Evolutionary conservation across 805 yeast genomes (phyloP).

Genomic region (Komagataella kurtzmanii): DNA sequence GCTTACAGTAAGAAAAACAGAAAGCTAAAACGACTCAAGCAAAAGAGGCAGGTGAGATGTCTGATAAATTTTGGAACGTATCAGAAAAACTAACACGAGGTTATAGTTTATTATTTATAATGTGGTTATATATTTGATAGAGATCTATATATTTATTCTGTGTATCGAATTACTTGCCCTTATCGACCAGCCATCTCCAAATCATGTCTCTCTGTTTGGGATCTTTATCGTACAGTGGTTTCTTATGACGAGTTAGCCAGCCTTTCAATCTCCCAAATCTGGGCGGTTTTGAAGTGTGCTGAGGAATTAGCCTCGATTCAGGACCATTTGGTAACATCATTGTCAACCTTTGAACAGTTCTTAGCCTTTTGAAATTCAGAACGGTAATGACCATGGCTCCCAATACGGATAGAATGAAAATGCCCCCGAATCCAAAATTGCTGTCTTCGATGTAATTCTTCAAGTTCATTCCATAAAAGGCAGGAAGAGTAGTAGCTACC

Average conservation of each 20-base stretch:
- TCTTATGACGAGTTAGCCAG: not conserved
- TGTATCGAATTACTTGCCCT: slow-evolving; percentile 17
- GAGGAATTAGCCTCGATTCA: not conserved
- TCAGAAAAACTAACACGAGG: not conserved
- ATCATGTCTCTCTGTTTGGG: slow-evolving; percentile 28
- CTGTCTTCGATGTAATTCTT: slow-evolving; percentile 69
- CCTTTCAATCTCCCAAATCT: not conserved
- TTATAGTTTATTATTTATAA: not conserved
- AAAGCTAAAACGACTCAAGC: not conserved
- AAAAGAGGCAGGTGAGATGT: not conserved
- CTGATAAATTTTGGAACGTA: not conserved
- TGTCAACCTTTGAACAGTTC: slow-evolving; percentile 53
- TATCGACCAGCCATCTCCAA: slow-evolving; percentile 44
- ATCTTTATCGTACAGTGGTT: slow-evolving; percentile 9
- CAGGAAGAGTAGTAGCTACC: slow-evolving; percentile 74
- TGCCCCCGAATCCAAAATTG: slow-evolving; percentile 44
- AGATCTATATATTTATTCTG: not conserved
- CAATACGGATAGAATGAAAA: slow-evolving; percentile 35
- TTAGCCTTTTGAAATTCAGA: slow-evolving; percentile 40
- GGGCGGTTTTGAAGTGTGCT: not conserved
- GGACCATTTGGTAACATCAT: slow-evolving; percentile 27
- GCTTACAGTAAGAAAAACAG: not conserved
- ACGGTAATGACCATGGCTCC: slow-evolving; percentile 43
- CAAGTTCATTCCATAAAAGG: slow-evolving; percentile 81
- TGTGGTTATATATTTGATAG: slow-evolving; percentile 1